Conservation (phyloP, 164 flowering plant genomes). For the Taxillus chinensis region DNA sequence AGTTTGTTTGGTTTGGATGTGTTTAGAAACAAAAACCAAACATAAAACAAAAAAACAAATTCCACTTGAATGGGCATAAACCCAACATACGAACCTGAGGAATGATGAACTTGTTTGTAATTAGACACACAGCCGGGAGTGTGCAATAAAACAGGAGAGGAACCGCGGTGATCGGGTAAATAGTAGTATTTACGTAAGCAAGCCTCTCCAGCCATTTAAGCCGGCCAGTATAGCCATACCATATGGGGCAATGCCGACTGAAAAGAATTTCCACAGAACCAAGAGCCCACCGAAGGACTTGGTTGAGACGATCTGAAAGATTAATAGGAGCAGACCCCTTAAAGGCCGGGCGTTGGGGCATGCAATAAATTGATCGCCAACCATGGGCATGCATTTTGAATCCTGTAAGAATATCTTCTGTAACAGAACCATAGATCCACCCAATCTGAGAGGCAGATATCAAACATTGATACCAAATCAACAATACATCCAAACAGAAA, state of each 20-base stretch:
- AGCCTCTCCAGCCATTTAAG: constrained; percentile 65
- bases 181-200: constrained; percentile 67
- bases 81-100: constrained; percentile 42
- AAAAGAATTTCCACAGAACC: constrained; percentile 79
- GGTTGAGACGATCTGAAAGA: constrained; percentile 66
- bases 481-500: too few relatives aligned
- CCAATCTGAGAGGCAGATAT: constrained; percentile 43
- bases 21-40: too few relatives aligned
- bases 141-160: constrained; percentile 65
- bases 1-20: too few relatives aligned
- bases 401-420: constrained; percentile 75
- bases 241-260: constrained; percentile 79
- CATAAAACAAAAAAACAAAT: too few relatives aligned
- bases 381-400: constrained; percentile 92
- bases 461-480: neutral
- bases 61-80: too few relatives aligned
- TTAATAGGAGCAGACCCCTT: constrained; percentile 70
- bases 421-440: constrained; percentile 75
- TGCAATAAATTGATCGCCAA: constrained; percentile 83
- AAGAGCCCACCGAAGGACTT: constrained; percentile 87
- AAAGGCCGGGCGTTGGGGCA: constrained; percentile 69
- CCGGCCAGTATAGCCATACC: constrained; percentile 71
- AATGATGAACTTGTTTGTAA: constrained; percentile 70
- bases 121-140: constrained; percentile 60
- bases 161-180: constrained; percentile 69